Conservation (phyloP, 225 moss, liverwort and hornwort genomes). For the Sphagnum tenellum region DNA sequence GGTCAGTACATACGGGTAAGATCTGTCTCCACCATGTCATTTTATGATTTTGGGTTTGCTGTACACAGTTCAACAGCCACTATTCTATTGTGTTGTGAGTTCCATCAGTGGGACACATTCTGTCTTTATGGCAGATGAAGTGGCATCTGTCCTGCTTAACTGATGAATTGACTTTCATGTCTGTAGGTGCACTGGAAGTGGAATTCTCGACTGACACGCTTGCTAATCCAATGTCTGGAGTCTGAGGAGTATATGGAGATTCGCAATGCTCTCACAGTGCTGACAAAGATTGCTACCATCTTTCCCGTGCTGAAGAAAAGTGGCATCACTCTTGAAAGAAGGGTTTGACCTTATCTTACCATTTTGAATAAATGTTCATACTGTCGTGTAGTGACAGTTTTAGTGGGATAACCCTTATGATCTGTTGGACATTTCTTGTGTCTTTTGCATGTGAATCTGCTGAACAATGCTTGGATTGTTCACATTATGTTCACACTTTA, state of each 20-base stretch:
- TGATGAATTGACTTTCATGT: neutral
- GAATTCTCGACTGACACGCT: constrained; percentile 88
- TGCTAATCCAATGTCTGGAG: constrained; percentile 93
- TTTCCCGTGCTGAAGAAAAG: constrained; percentile 97
- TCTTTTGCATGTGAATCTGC: no score
- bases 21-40: no score
- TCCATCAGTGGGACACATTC: neutral
- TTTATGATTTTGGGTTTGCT: neutral
- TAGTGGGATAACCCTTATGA: no score
- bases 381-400: no score
- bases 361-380: neutral
- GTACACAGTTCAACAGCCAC: neutral
- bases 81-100: neutral
- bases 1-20: constrained; percentile 74
- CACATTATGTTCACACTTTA: no score
- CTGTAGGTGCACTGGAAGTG: constrained; percentile 97
- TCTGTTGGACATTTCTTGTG: no score
- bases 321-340: constrained; percentile 83
- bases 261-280: constrained; percentile 89
- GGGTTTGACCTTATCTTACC: constrained; percentile 31
- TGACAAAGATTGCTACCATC: constrained; percentile 91
- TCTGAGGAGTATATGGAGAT: constrained; percentile 99
- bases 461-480: no score
- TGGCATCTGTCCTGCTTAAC: no score
- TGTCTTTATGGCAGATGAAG: no score